Base-by-base conservation (phyloP, 345 rosid genomes). In the Moricandia moricandioides region DNA sequence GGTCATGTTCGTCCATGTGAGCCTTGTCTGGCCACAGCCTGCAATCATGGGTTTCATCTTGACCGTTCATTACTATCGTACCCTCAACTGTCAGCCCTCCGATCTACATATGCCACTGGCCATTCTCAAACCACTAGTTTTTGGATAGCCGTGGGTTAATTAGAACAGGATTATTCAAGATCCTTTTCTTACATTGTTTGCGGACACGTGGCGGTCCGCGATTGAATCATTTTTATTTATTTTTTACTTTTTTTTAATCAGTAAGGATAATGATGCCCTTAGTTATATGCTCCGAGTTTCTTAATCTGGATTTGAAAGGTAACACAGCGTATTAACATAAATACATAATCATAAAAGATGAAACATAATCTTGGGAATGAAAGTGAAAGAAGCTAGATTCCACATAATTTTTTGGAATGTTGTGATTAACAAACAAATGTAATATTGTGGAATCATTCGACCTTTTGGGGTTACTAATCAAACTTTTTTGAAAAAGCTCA, bases 1-100 rank as follows among this genome's bases (percentile, higher is more conserved):
- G 6, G 16, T 9, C 80, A 77, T 70, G 80, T 77, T 70, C 59
- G 67, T 63, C 33, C 80, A 77, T 70, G 80, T 77, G 71, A 77
- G 62, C 76, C 30, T 57, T 61, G 76, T 77, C 80, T 70, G 39
- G 2, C 49, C 34, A 64, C 31, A 52, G 8, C 51, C 57, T 76
- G 64, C 70, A 76, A 40, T 69, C 79, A 69, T 54, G 74, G 65
- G 47, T 55, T 43, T n/a, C 71, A 63, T 76, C 66, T 54, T 24
- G 14, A 49, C 56, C 74, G 69, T 61, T 68, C 73, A 27, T 54
- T 66, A 55, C 14, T 1, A 39, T 56, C n/a, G 12, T 24, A 31
- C n/a, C 45, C 2, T 45, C 39, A 47, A 61, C 8, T 9, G 55
- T 26, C 21, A 55, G 56, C 70, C 64, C 35, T 74, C 67, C 8